phyloP scores from a whole-genome alignment of 768 basidiomycete genomes.

The Grammothele lineata region DNA sequence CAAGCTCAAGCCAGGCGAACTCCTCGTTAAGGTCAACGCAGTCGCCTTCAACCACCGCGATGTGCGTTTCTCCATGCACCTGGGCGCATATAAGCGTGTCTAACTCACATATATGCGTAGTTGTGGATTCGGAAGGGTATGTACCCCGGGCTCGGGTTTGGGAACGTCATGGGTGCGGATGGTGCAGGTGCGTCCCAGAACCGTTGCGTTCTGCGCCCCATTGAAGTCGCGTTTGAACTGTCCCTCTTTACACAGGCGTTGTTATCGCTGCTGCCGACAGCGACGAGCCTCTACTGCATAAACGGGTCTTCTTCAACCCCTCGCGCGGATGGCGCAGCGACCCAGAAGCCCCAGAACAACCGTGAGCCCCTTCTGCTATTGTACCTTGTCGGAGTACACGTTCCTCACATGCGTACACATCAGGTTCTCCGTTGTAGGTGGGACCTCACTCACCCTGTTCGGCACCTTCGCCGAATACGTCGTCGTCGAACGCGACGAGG shows the following conservation, averaged over 20 bases:
- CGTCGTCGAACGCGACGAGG: slow-evolving; percentile 63
- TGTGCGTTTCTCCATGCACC: slow-evolving; percentile 29
- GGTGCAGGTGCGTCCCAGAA: slow-evolving; percentile 74
- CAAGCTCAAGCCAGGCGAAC: slow-evolving; percentile 47
- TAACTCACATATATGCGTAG: slow-evolving; percentile 32
- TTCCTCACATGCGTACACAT: neutral
- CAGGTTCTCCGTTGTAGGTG: slow-evolving; percentile 69
- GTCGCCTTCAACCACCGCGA: slow-evolving; percentile 79
- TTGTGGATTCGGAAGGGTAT: slow-evolving; percentile 69
- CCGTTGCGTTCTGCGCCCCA: neutral
- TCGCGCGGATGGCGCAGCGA: slow-evolving; percentile 71
- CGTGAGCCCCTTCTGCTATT: slow-evolving; percentile 44
- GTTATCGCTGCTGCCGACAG: slow-evolving; percentile 55
- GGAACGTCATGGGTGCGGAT: slow-evolving; percentile 64
- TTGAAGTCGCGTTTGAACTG: neutral
- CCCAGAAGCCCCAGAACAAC: slow-evolving; percentile 61
- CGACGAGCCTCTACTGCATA: slow-evolving; percentile 52
- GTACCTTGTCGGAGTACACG: neutral
- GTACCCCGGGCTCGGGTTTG: slow-evolving; percentile 61
- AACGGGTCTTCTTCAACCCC: slow-evolving; percentile 72
- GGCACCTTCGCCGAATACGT: slow-evolving; percentile 80
- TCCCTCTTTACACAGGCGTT: slow-evolving; percentile 54
- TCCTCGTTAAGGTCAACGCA: slow-evolving; percentile 65
- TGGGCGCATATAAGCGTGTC: neutral
- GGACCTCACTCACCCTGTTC: slow-evolving; percentile 43